Conservation (phyloP, 2,329 filamentous ascomycete genomes). For the Ceratocystis variospora region DNA sequence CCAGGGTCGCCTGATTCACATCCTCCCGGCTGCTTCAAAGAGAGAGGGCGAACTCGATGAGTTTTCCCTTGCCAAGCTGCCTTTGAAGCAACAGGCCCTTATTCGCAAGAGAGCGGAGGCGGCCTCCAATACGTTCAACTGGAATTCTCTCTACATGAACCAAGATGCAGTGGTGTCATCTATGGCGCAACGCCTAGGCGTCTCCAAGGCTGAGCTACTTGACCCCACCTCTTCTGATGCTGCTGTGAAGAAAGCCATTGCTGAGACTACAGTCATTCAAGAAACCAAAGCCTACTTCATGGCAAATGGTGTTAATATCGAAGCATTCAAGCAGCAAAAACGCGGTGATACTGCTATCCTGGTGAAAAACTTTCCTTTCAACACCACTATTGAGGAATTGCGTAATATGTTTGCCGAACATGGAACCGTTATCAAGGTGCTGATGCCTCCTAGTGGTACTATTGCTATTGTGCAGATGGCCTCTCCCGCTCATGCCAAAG, state of each 20-base stretch:
- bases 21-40: slow-evolving; percentile 73
- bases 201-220: slow-evolving; percentile 80
- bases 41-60: slow-evolving; percentile 74
- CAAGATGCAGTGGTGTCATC: slow-evolving; percentile 89
- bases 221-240: slow-evolving; percentile 94
- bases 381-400: slow-evolving; percentile 65
- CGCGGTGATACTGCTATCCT: slow-evolving; percentile 78
- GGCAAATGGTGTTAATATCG: slow-evolving; percentile 76
- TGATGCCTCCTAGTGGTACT: slow-evolving; percentile 86
- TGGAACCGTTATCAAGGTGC: slow-evolving; percentile 63
- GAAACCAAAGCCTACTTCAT: slow-evolving; percentile 89
- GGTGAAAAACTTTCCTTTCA: slow-evolving; percentile 88
- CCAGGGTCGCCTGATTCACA: slow-evolving; percentile 81
- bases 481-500: slow-evolving; percentile 62
- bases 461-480: slow-evolving; percentile 88
- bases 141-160: slow-evolving; percentile 99
- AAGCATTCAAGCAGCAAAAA: slow-evolving; percentile 74
- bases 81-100: slow-evolving; percentile 85
- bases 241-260: slow-evolving; percentile 90
- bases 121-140: slow-evolving; percentile 69
- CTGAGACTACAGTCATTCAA: slow-evolving; percentile 90
- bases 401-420: slow-evolving; percentile 72
- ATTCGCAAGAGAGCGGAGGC: slow-evolving; percentile 76
- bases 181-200: slow-evolving; percentile 69
- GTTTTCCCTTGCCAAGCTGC: slow-evolving; percentile 76